phyloP scores from a whole-genome alignment of 306 rosid genomes.

The Abrus pulchellus region DNA sequence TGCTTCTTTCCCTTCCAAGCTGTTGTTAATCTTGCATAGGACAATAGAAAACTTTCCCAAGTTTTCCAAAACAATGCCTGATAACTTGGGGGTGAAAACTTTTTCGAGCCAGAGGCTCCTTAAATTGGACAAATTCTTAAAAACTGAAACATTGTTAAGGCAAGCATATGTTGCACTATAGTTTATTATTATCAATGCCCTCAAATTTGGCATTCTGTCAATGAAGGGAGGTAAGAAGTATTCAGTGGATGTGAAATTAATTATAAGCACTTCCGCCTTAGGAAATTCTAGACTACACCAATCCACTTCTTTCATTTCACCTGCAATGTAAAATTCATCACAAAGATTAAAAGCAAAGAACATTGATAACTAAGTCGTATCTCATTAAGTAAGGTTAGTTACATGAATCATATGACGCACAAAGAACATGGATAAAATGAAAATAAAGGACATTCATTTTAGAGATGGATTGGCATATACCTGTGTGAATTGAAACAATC shows the following conservation, averaged over 20 bases:
- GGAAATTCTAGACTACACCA: slow-evolving; percentile 85
- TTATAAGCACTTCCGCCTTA: slow-evolving; percentile 77
- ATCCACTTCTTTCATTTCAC: slow-evolving; percentile 85
- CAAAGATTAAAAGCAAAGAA: slow-evolving; percentile 9
- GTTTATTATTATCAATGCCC: slow-evolving; percentile 74
- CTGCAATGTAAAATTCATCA: slow-evolving; percentile 54
- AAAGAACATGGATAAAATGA: neutral
- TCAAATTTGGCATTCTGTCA: slow-evolving; percentile 79
- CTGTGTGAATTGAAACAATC: slow-evolving; percentile 89
- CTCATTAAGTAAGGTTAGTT: no score
- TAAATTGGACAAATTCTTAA: slow-evolving; percentile 56
- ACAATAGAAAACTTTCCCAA: slow-evolving; percentile 71
- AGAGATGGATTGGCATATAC: slow-evolving; percentile 49
- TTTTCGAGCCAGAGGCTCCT: slow-evolving; percentile 95
- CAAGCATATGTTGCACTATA: slow-evolving; percentile 64
- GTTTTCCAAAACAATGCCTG: slow-evolving; percentile 50
- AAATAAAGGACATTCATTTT: neutral
- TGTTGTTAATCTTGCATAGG: slow-evolving; percentile 65
- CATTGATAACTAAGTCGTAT: no score
- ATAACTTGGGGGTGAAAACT: slow-evolving; percentile 64
- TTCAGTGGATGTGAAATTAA: slow-evolving; percentile 74
- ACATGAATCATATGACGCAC: neutral
- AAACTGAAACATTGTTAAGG: slow-evolving; percentile 62
- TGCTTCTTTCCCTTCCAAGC: slow-evolving; percentile 54
- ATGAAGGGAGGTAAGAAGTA: slow-evolving; percentile 82